A percentile compares a stretch with the other conserved stretches of the same genome.
Conservation (phyloP, 2,329 filamentous ascomycete species). For the Colletotrichum cereale region DNA sequence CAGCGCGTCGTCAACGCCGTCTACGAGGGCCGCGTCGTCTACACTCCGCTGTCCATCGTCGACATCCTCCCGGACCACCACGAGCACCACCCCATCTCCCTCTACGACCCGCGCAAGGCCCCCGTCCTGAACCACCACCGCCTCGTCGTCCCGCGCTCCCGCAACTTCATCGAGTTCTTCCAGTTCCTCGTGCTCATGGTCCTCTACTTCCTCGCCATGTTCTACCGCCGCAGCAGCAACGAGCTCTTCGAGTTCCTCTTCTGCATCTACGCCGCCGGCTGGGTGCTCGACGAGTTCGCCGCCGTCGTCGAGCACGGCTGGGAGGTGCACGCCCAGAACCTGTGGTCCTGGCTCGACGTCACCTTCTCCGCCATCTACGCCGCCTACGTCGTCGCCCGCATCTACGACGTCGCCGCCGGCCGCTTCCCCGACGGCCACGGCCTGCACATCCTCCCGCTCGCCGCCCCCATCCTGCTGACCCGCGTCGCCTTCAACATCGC, state of each 20-base stretch:
- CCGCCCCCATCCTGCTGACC: slow-evolving; percentile 77
- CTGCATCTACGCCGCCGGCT: slow-evolving; percentile 73
- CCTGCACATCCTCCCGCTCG: slow-evolving; percentile 74
- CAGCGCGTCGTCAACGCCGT: slow-evolving; percentile 79
- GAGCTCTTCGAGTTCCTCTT: slow-evolving; percentile 71
- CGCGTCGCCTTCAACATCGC: slow-evolving; percentile 79
- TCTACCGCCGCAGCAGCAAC: slow-evolving; percentile 62
- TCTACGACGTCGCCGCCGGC: slow-evolving; percentile 62
- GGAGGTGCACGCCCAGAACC: slow-evolving; percentile 79
- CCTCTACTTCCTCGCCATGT: slow-evolving; percentile 75
- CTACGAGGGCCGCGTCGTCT: slow-evolving; percentile 76
- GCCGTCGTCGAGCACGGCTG: slow-evolving; percentile 74
- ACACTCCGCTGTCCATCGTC: slow-evolving; percentile 77
- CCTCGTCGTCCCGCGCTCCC: slow-evolving; percentile 76
- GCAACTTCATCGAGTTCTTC: slow-evolving; percentile 73
- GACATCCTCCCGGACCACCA: slow-evolving; percentile 82
- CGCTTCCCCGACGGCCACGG: slow-evolving; percentile 62
- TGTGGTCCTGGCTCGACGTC: slow-evolving; percentile 82
- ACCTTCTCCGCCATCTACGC: slow-evolving; percentile 74
- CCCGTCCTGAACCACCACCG: slow-evolving; percentile 79
- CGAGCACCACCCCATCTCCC: slow-evolving; percentile 76
- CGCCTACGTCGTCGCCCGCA: slow-evolving; percentile 70
- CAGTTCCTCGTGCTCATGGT: slow-evolving; percentile 75
- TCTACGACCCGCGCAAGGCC: slow-evolving; percentile 76
- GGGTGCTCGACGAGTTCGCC: slow-evolving; percentile 75